Conservation (phyloP, 306 rosid species). For the Corylus avellana region DNA sequence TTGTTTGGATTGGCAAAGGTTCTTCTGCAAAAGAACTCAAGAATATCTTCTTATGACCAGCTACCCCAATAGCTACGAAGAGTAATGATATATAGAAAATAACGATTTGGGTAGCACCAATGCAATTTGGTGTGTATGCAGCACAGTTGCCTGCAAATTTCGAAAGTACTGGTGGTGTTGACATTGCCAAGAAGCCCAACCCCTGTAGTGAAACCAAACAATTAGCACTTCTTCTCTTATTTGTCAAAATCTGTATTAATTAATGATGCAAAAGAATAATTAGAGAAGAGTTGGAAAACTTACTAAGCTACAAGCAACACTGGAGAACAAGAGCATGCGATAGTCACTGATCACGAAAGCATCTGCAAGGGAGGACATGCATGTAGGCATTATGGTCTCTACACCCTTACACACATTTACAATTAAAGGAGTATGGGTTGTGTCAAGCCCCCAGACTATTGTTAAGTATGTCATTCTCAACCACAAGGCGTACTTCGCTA, state of each 20-base stretch:
- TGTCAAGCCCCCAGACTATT: constrained; percentile 13
- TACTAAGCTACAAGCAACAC: constrained; percentile 18
- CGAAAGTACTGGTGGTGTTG: not conserved
- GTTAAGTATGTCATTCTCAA: constrained; percentile 21
- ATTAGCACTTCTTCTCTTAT: not conserved
- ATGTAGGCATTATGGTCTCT: constrained; percentile 7
- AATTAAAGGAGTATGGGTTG: constrained; percentile 27
- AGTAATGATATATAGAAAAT: too few relatives aligned
- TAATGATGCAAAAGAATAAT: not conserved
- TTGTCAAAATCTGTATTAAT: too few relatives aligned
- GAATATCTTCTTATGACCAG: too few relatives aligned
- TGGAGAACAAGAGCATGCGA: constrained; percentile 19
- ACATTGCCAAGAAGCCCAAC: constrained; percentile 14
- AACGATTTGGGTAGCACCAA: too few relatives aligned
- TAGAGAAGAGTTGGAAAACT: not conserved
- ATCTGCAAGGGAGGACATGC: constrained; percentile 23
- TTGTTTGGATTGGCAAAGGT: too few relatives aligned
- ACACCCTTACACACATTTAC: constrained; percentile 22
- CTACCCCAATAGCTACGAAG: too few relatives aligned
- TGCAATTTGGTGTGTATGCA: too few relatives aligned
- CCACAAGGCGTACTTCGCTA: constrained; percentile 1
- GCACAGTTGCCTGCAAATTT: too few relatives aligned
- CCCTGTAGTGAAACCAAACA: constrained; percentile 13
- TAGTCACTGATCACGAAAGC: constrained; percentile 17
- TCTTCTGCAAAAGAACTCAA: too few relatives aligned